Percentiles rank a stretch among this genome's conserved stretches.
Evolutionary conservation across 805 yeast genomes (phyloP).

Genomic region (Teunomyces gatunensis): DNA sequence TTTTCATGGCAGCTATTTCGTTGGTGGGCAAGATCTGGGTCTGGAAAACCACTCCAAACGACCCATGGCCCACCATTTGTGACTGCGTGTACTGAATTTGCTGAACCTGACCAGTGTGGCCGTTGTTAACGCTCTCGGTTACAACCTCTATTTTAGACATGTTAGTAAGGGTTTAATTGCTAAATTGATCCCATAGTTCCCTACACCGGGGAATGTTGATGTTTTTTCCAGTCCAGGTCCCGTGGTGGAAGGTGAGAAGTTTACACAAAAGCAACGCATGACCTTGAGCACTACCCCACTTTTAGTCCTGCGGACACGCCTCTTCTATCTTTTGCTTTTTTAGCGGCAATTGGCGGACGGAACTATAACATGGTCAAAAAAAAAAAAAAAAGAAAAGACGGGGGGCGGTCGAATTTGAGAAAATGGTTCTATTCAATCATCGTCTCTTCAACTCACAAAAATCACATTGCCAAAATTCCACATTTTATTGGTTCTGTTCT

Average conservation of each 20-base stretch:
- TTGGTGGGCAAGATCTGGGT: constrained; percentile 72
- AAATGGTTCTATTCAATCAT: not conserved
- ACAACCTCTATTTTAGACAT: constrained; percentile 47
- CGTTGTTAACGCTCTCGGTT: constrained; percentile 68
- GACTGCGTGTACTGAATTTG: constrained; percentile 75
- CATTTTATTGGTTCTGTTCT: too few relatives aligned
- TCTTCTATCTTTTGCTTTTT: not conserved
- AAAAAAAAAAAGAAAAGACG: not conserved
- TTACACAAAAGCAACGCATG: constrained; percentile 4
- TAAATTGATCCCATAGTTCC: not conserved
- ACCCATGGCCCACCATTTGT: constrained; percentile 96
- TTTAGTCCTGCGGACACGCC: constrained; percentile 1
- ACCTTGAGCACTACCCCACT: constrained; percentile 3
- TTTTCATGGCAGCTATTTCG: constrained; percentile 86
- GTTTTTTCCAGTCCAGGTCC: constrained; percentile 3
- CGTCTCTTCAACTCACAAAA: not conserved
- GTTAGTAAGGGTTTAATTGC: constrained; percentile 24
- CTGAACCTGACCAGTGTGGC: constrained; percentile 60
- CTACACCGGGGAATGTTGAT: constrained; percentile 2
- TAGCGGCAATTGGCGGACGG: not conserved
- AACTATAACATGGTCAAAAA: not conserved
- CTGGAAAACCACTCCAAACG: constrained; percentile 98
- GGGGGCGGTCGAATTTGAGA: not conserved
- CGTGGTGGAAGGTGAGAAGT: not conserved
- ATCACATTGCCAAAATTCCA: too few relatives aligned